Conservation (phyloP, 2,329 filamentous ascomycete species). For the Ceratocystis harringtonii region DNA sequence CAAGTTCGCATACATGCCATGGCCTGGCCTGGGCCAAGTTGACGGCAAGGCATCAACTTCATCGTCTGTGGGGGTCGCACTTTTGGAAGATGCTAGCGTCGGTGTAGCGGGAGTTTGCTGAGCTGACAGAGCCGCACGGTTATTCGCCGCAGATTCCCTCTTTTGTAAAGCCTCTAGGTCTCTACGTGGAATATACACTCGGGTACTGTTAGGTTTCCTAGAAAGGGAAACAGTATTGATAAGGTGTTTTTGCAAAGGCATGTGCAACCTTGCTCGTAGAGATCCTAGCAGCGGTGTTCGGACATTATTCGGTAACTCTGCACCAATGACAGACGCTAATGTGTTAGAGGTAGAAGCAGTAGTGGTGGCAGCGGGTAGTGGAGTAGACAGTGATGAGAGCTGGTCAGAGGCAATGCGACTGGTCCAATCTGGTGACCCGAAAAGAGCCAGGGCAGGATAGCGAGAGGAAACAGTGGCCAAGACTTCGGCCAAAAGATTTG, state of each 20-base stretch:
- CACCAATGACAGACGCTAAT: neutral
- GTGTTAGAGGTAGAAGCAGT: no score
- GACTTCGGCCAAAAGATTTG: slow-evolving; percentile 29
- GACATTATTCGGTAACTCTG: slow-evolving; percentile 1
- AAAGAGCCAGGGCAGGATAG: slow-evolving; percentile 31
- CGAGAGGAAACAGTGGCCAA: slow-evolving; percentile 30
- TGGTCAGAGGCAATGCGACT: slow-evolving; percentile 8
- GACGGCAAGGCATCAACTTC: slow-evolving; percentile 26
- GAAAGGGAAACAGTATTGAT: slow-evolving; percentile 15
- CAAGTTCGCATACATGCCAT: slow-evolving; percentile 29
- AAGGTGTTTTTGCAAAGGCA: slow-evolving; percentile 10
- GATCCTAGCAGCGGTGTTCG: slow-evolving; percentile 3
- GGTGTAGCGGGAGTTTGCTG: slow-evolving; percentile 6
- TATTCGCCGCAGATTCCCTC: neutral
- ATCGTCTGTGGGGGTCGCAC: slow-evolving; percentile 18
- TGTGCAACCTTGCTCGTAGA: slow-evolving; percentile 8
- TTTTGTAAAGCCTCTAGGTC: slow-evolving; percentile 6
- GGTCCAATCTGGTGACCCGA: slow-evolving; percentile 30
- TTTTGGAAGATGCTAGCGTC: slow-evolving; percentile 10
- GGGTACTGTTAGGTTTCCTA: neutral
- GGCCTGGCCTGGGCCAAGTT: slow-evolving; percentile 28
- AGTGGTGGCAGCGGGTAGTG: neutral
- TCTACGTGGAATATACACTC: slow-evolving; percentile 12
- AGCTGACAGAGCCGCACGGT: neutral
- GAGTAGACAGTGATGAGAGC: neutral